phyloP scores from a whole-genome alignment of 805 yeast genomes.

The Hanseniaspora valbyensis region DNA sequence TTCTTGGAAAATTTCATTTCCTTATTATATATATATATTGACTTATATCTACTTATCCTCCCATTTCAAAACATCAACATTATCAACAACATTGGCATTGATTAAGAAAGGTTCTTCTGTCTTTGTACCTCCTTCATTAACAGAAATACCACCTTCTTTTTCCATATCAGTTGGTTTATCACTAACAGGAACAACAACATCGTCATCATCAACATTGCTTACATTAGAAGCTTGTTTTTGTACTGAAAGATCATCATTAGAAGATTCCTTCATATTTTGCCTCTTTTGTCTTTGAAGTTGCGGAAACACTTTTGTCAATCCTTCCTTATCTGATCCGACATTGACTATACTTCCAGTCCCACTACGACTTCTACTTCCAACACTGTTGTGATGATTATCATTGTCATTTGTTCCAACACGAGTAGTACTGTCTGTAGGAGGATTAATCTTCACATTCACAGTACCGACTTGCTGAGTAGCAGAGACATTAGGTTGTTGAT shows the following conservation, averaged over 20 bases:
- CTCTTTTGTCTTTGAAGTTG: constrained; percentile 17
- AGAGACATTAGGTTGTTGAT: no score
- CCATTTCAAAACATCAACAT: neutral
- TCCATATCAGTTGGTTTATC: neutral
- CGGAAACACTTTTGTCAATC: constrained; percentile 3
- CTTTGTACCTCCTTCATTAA: neutral
- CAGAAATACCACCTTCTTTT: neutral
- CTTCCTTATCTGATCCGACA: neutral
- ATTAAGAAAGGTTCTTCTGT: neutral
- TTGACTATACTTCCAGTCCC: neutral
- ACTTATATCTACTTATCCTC: neutral
- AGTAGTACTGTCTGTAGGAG: neutral
- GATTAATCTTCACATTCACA: neutral
- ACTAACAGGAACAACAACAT: constrained; percentile 6
- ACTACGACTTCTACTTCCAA: neutral
- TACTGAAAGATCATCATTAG: constrained; percentile 1
- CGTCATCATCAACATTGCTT: neutral
- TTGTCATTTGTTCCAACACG: neutral
- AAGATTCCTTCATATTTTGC: constrained; percentile 1
- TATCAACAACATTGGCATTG: neutral
- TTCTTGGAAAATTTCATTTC: no score
- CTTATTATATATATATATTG: no score
- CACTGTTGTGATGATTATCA: no score
- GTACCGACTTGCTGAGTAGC: no score
- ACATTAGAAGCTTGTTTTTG: constrained; percentile 5